Base-by-base conservation (phyloP, 345 rosid genomes). In the Salix exigua region DNA sequence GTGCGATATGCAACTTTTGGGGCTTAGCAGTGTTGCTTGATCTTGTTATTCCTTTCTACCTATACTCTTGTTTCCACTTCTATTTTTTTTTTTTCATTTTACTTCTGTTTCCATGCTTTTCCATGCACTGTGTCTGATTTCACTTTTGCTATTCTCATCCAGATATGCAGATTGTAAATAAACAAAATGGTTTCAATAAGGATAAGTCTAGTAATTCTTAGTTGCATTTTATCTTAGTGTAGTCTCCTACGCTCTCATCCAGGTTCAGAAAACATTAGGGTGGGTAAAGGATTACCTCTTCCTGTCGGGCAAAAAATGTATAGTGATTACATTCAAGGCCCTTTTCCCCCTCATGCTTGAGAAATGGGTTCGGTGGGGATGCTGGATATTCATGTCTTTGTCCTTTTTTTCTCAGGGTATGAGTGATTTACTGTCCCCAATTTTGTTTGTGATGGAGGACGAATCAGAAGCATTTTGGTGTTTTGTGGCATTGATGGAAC, bases 401-500 rank as follows among this genome's bases (percentile, higher is more conserved):
- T 64, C 51, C 30, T 60, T 48, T 42, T 82, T 72, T 33, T 69
- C 75, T 53, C 87, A 94, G 99, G 99, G 99, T 64, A 96, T 96
- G 98, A 96, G 95, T 73, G 99, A 96, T 81, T 85, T 91, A 68
- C 83, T 96, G 37, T 94, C 99, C 65, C 99, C 99, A 16, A 85
- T 96, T 82, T 84, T 96, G 86, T 96, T 83, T 81, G 94, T 94
- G 38, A 89, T 90, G 93, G 89, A 77, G 81, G 93, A 96, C 25
- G 99, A 94, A 75, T 91, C 98, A 5, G 92, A 92, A 83, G 78
- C 99, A 44, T 96, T 96, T 88, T 96, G 99, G 99, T 92, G 98
- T 87, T 92, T 96, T 81, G 97, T 91, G 78, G 87, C 94, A 26
- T 70, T 94, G 82, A 92, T 96, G 98, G 97, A 92, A 85, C 91